Conservation (phyloP, 1,284 basidiomycete species). For the Xerocomus minutiporus region DNA sequence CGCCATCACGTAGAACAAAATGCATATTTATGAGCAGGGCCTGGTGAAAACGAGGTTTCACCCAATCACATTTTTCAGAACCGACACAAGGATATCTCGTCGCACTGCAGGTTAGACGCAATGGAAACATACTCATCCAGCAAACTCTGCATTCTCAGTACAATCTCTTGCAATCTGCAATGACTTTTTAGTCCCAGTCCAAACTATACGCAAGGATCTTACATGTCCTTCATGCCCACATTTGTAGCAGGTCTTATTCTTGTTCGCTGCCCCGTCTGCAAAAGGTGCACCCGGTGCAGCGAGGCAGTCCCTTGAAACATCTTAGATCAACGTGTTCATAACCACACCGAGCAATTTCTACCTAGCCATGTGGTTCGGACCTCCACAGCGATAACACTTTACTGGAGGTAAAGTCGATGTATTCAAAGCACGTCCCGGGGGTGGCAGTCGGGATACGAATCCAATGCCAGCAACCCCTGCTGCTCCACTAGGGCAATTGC, state of each 20-base stretch:
- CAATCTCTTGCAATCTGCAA: constrained; percentile 74
- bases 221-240: constrained; percentile 84
- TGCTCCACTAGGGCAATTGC: constrained; percentile 57
- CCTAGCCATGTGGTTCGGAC: constrained; percentile 80
- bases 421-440: constrained; percentile 68
- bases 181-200: constrained; percentile 13
- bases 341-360: constrained; percentile 25
- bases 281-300: constrained; percentile 59
- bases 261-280: constrained; percentile 48
- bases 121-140: constrained; percentile 25
- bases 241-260: constrained; percentile 79
- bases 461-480: constrained; percentile 37
- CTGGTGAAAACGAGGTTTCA: constrained; percentile 10
- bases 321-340: constrained; percentile 6
- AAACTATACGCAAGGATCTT: constrained; percentile 22
- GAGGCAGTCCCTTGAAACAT: constrained; percentile 64
- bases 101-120: constrained; percentile 4
- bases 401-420: constrained; percentile 73
- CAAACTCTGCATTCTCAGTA: constrained; percentile 56
- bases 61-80: constrained; percentile 9
- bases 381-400: constrained; percentile 80
- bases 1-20: neutral
- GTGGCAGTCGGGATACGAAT: constrained; percentile 63
- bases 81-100: constrained; percentile 10
- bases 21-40: constrained; percentile 1